Evolutionary conservation across 2,329 filamentous ascomycete species (phyloP).

Genomic region (Colletotrichum tropicale): DNA sequence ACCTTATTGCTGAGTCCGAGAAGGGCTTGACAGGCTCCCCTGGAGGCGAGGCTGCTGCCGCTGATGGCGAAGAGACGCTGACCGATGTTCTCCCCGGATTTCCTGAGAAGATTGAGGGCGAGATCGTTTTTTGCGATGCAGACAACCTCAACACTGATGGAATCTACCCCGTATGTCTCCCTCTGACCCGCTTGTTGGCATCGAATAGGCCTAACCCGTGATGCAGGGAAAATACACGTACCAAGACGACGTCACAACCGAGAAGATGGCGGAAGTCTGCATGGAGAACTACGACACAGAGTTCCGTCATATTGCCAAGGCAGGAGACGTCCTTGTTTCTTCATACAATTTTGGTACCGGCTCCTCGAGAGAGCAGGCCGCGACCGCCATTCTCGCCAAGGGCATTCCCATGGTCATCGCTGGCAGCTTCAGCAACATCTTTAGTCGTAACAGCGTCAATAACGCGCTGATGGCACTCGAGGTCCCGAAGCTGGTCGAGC

Average conservation of each 20-base stretch:
- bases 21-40: constrained; percentile 43
- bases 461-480: constrained; percentile 78
- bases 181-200: not conserved
- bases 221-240: constrained; percentile 75
- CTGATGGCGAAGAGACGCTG: constrained; percentile 32
- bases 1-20: constrained; percentile 60
- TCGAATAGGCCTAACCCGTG: no score
- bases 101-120: constrained; percentile 79
- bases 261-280: constrained; percentile 86
- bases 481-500: constrained; percentile 68
- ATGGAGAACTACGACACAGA: constrained; percentile 91
- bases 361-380: constrained; percentile 82
- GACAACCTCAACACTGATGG: constrained; percentile 88
- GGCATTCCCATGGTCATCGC: constrained; percentile 80
- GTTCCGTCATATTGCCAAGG: constrained; percentile 67
- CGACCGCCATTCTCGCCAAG: constrained; percentile 84
- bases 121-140: constrained; percentile 86
- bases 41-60: constrained; percentile 24
- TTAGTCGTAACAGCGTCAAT: constrained; percentile 79
- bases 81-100: constrained; percentile 86
- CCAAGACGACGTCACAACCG: constrained; percentile 77
- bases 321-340: constrained; percentile 81
- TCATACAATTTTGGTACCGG: constrained; percentile 93
- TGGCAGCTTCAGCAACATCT: constrained; percentile 86
- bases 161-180: constrained; percentile 73